Evolutionary conservation across 352 stramenopile genomes (phyloP).

Genomic region (Pythium dissotocum): DNA sequence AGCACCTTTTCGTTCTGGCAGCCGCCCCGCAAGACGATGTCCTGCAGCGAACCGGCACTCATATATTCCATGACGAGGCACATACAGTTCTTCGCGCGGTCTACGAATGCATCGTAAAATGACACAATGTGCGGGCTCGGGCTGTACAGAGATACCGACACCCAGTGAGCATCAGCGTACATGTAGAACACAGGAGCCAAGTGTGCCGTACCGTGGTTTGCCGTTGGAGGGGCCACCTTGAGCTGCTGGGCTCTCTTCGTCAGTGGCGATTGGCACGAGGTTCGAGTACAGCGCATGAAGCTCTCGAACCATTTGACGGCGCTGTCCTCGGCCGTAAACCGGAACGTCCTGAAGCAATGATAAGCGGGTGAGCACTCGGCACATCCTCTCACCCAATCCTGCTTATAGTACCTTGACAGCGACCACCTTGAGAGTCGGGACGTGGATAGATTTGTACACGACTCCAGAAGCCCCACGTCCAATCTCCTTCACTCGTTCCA

Average conservation of each 20-base stretch:
- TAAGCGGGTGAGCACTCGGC: too few relatives aligned
- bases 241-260: conserved; percentile 23
- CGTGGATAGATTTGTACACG: conserved; percentile 91
- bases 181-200: not conserved
- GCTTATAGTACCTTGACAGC: conserved; percentile 71
- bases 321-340: conserved; percentile 81
- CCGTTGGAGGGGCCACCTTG: conserved; percentile 11
- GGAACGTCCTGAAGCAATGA: conserved; percentile 61
- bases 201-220: conserved; percentile 12
- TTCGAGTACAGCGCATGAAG: conserved; percentile 90
- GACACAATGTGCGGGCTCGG: conserved; percentile 89
- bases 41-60: conserved; percentile 89
- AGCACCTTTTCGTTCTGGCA: conserved; percentile 86
- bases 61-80: conserved; percentile 94
- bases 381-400: not conserved
- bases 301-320: conserved; percentile 89
- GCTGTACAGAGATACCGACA: conserved; percentile 23
- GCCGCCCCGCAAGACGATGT: conserved; percentile 83
- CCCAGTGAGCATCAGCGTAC: not conserved
- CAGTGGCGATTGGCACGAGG: conserved; percentile 72
- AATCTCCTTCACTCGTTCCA: conserved; percentile 78
- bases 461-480: conserved; percentile 80
- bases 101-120: conserved; percentile 93
- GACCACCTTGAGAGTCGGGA: conserved; percentile 89
- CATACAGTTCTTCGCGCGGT: conserved; percentile 86